These are phyloP conservation scores for Psophocarpus tetragonolobus DNA, from an alignment of 306 rosid species.

Conservation along the genomic window DNA sequence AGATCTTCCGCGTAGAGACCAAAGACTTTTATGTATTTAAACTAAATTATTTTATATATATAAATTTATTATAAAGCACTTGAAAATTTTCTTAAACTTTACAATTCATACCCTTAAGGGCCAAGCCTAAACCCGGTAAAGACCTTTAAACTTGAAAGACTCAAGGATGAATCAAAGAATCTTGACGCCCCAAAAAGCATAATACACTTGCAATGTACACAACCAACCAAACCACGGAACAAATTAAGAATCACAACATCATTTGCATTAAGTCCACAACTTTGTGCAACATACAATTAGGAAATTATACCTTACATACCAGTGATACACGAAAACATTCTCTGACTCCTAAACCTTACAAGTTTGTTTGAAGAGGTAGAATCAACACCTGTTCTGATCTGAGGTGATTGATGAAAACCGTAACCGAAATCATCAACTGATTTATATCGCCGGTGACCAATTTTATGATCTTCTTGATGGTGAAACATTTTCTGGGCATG, in stretches of 20 bases:
- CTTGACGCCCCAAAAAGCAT: background rate
- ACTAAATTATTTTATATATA: too few species aligned
- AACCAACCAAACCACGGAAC: background rate
- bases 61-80: background rate
- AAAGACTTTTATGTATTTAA: too few species aligned
- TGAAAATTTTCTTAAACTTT: background rate
- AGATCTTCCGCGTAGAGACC: background rate
- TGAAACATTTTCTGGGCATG: background rate
- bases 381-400: background rate
- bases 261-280: background rate
- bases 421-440: constrained; percentile 29
- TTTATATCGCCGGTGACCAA: constrained; percentile 36
- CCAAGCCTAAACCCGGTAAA: background rate
- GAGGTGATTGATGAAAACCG: constrained; percentile 11
- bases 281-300: background rate
- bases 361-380: constrained; percentile 28
- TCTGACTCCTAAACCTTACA: constrained; percentile 39
- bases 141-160: background rate
- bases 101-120: background rate
- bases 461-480: background rate
- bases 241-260: background rate
- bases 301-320: constrained; percentile 21
- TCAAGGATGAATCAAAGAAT: background rate
- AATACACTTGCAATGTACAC: background rate
- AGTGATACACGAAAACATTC: constrained; percentile 46